These are phyloP conservation scores for Paracorniculantispora psalliotae DNA, from an alignment of 2,329 filamentous ascomycete genomes.

Conservation along the genomic window DNA sequence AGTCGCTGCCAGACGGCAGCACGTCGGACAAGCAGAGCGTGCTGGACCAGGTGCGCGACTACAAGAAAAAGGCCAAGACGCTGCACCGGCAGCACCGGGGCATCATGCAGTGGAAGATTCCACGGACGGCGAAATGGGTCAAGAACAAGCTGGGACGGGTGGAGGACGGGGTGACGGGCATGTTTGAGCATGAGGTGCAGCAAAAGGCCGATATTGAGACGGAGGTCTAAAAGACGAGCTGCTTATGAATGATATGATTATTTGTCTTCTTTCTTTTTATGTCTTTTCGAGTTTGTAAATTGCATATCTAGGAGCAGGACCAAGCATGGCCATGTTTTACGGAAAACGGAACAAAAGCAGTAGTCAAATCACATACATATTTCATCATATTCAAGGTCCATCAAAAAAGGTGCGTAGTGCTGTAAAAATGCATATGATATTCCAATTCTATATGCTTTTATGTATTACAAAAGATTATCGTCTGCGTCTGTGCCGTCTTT, in stretches of 20 bases:
- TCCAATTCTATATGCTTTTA: constrained; percentile 9
- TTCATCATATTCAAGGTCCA: background rate
- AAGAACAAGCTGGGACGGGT: constrained; percentile 52
- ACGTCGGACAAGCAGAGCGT: constrained; percentile 37
- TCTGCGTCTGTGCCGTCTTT: background rate
- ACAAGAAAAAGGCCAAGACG: constrained; percentile 52
- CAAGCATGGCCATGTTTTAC: background rate
- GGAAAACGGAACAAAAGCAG: background rate
- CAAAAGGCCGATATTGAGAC: constrained; percentile 59
- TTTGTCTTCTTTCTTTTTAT: background rate
- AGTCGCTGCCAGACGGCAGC: constrained; percentile 30
- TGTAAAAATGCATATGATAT: background rate
- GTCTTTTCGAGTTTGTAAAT: background rate
- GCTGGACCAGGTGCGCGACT: constrained; percentile 52
- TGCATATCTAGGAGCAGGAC: background rate
- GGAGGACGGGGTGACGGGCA: constrained; percentile 51
- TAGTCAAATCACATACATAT: no score
- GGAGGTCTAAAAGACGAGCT: constrained; percentile 46
- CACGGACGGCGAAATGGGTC: constrained; percentile 45
- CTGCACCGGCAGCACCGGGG: constrained; percentile 63
- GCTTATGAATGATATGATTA: background rate
- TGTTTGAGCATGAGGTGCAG: constrained; percentile 53
- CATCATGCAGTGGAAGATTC: constrained; percentile 64
- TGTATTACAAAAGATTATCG: constrained; percentile 3
- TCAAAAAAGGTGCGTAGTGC: background rate